Evolutionary conservation across 192 early-diverging fungal genomes (phyloP).

Genomic region (Cetraspora pellucida): DNA sequence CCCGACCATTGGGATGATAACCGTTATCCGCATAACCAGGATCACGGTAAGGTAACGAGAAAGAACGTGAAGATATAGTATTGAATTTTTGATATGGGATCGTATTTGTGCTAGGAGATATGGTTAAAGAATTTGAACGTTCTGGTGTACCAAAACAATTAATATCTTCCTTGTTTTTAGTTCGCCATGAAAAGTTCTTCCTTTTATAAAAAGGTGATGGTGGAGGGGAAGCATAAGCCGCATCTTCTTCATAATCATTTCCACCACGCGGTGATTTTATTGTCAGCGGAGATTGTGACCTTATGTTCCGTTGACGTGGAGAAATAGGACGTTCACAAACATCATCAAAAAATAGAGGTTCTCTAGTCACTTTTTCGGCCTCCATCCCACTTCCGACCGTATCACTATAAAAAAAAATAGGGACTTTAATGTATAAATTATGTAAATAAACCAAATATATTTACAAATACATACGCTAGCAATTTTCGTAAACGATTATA

Average conservation of each 20-base stretch:
- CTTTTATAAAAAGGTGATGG: neutral
- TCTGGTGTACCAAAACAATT: neutral
- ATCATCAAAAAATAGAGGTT: neutral
- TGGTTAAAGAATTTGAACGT: constrained; percentile 13
- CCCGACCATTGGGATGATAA: neutral
- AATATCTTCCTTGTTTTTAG: neutral
- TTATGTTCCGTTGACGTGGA: neutral
- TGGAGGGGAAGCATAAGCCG: neutral
- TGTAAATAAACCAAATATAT: neutral
- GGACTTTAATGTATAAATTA: neutral
- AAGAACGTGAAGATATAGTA: neutral
- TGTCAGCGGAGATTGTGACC: neutral
- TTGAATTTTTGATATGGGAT: neutral
- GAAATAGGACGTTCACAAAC: neutral
- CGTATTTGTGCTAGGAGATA: neutral
- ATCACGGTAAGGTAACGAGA: neutral
- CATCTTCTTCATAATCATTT: neutral
- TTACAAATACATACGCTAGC: constrained; percentile 24
- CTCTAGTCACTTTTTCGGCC: constrained; percentile 13
- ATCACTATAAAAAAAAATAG: neutral
- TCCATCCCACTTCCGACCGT: neutral
- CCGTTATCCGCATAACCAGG: neutral
- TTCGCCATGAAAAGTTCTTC: neutral
- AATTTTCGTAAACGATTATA: constrained; percentile 69
- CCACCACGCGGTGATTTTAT: neutral